A percentile compares a stretch with the other conserved stretches of the same genome.
Conservation (phyloP, 805 yeast genomes). For the Nakazawaea siamensis region DNA sequence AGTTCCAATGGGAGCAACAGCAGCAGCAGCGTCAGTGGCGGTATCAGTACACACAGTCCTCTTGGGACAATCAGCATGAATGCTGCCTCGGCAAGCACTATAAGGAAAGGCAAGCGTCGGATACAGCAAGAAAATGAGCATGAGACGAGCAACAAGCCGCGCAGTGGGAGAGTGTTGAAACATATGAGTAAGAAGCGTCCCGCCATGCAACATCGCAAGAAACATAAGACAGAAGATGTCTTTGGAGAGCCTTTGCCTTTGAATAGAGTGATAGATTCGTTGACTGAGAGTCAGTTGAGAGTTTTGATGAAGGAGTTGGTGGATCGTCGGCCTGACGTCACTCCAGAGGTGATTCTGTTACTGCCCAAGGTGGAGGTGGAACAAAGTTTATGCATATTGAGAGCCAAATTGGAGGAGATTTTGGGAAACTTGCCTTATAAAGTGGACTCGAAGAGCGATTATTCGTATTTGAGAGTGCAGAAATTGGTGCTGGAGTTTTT, state of each 20-base stretch:
- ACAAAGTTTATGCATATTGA: slow-evolving; percentile 42
- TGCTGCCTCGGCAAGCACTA: no score
- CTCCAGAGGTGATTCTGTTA: slow-evolving; percentile 36
- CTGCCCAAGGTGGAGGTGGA: slow-evolving; percentile 54
- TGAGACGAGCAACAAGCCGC: no score
- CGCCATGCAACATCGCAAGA: slow-evolving; percentile 8
- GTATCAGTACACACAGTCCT: no score
- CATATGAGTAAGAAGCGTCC: no score
- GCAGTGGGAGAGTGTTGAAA: no score
- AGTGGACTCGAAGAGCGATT: slow-evolving; percentile 66
- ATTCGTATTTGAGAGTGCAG: slow-evolving; percentile 68
- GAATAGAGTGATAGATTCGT: slow-evolving; percentile 55
- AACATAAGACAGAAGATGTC: slow-evolving; percentile 32
- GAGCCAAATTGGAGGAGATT: slow-evolving; percentile 36
- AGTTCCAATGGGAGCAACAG: no score
- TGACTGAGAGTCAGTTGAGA: slow-evolving; percentile 51
- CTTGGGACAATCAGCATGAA: no score
- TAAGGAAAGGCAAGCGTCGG: no score
- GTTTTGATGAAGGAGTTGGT: slow-evolving; percentile 44
- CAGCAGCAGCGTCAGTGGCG: no score
- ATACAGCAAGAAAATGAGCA: no score
- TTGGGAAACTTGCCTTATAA: slow-evolving; percentile 58
- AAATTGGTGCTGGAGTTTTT: slow-evolving; percentile 62
- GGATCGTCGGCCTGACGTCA: slow-evolving; percentile 53
- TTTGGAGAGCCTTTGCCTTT: slow-evolving; percentile 57